phyloP scores from a whole-genome alignment of 192 early-diverging fungal species.

The Irineochytrium annulatum region DNA sequence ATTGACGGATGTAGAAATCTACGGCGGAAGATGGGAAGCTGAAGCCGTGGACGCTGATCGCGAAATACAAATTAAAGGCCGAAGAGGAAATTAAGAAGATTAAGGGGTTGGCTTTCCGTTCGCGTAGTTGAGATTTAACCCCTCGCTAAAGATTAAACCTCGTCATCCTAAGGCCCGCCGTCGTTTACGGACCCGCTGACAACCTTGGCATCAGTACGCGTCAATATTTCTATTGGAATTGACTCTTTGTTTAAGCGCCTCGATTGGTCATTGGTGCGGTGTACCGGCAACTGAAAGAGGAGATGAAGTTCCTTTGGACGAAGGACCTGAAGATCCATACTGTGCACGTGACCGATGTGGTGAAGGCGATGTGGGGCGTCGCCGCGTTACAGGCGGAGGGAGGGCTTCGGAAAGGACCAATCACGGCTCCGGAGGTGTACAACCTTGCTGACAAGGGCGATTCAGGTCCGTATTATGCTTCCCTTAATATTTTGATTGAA shows the following conservation, averaged over 20 bases:
- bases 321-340: constrained; percentile 90
- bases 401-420: constrained; percentile 37
- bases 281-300: constrained; percentile 72
- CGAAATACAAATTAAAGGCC: constrained; percentile 71
- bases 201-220: constrained; percentile 65
- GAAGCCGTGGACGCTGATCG: constrained; percentile 77
- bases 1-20: constrained; percentile 42
- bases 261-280: constrained; percentile 90
- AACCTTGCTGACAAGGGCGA: constrained; percentile 85
- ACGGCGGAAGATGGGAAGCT: constrained; percentile 61
- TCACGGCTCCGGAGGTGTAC: constrained; percentile 55
- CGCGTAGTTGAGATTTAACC: neutral
- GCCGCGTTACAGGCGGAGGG: constrained; percentile 45
- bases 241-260: constrained; percentile 58
- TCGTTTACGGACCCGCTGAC: constrained; percentile 85
- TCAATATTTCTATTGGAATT: constrained; percentile 9
- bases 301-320: constrained; percentile 94
- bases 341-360: constrained; percentile 87
- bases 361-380: constrained; percentile 45
- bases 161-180: constrained; percentile 80
- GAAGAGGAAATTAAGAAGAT: constrained; percentile 77
- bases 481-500: neutral
- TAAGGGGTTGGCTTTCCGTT: constrained; percentile 37
- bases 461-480: constrained; percentile 57
- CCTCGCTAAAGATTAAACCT: constrained; percentile 55